Conservation (phyloP, 495 filamentous ascomycete species). For the Tetracladium setigerum region DNA sequence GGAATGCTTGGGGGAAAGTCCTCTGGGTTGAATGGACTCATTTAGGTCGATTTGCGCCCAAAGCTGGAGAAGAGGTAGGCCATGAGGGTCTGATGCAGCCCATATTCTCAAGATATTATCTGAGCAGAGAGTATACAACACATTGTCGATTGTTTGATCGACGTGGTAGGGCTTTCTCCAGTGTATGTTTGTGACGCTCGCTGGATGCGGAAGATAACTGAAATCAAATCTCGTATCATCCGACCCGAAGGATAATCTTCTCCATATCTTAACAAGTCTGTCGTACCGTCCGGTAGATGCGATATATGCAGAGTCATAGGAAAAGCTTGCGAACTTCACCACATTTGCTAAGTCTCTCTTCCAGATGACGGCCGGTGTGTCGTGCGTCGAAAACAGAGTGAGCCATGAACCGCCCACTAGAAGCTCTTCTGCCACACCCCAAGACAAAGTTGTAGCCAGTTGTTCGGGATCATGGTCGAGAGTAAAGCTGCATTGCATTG, state of each 20-base stretch:
- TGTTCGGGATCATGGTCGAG: slow-evolving; percentile 25
- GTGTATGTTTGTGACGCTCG: slow-evolving; percentile 69
- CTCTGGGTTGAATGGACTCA: slow-evolving; percentile 59
- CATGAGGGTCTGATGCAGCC: slow-evolving; percentile 68
- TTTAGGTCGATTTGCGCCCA: slow-evolving; percentile 80
- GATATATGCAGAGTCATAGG: slow-evolving; percentile 76
- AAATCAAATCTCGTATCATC: slow-evolving; percentile 85
- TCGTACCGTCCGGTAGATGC: slow-evolving; percentile 78
- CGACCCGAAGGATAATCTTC: slow-evolving; percentile 74
- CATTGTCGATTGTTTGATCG: slow-evolving; percentile 76
- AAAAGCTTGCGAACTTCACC: slow-evolving; percentile 70
- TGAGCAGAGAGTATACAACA: slow-evolving; percentile 88
- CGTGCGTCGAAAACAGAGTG: slow-evolving; percentile 58
- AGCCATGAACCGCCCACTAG: slow-evolving; percentile 66
- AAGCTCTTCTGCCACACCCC: slow-evolving; percentile 78
- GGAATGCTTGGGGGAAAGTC: slow-evolving; percentile 25
- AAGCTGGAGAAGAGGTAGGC: slow-evolving; percentile 60
- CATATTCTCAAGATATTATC: slow-evolving; percentile 80
- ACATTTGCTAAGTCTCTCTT: slow-evolving; percentile 62
- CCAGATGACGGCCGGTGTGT: slow-evolving; percentile 57
- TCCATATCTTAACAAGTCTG: slow-evolving; percentile 86
- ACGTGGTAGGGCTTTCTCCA: slow-evolving; percentile 73
- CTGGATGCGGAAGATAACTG: slow-evolving; percentile 79
- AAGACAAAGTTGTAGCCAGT: slow-evolving; percentile 62
- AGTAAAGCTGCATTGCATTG: slow-evolving; percentile 29